Base-by-base conservation (phyloP, 2,329 filamentous ascomycete species). In the Botrytis deweyae region DNA sequence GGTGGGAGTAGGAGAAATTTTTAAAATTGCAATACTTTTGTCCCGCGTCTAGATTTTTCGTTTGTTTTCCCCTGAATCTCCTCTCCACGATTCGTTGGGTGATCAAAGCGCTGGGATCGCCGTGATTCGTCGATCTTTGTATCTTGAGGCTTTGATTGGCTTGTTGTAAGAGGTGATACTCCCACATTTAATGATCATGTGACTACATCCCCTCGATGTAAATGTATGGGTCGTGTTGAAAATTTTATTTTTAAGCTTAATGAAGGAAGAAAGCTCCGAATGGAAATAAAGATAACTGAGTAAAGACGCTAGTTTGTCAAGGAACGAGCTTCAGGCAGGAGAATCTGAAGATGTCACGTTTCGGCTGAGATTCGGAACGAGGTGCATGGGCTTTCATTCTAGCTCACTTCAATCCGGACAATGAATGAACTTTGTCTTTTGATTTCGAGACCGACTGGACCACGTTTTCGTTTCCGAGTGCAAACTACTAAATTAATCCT, bases 91-190 rank as follows among this genome's bases (percentile, higher is more conserved):
- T 62, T 40, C 36, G 14, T 16, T 12, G 25, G 36, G 12, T 40
- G 59, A 62, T 62, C 59, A 62, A 62, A 38, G 59, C 59, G 20
- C 59, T 4, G 59, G 36, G 59, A 62, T 62, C 36, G 59, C 59
- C 36, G 36, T 62, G 36, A 62, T 40, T 62, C 33, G 36, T 62
- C 59, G 33, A 62, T 62, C 59, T 62, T 62, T 3, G 12, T 12
- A 14, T 36, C 22, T 38, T 16, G 58, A 14, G 36, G 22, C 8
- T 25, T 14, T 62, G 59, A 62, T 62, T 61, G 59, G 59, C 59
- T 38, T 7, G 33, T 38, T 7, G 7, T 1, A 20, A 33, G 33
- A 1, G 36, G 10, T 10, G 10, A 52, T 25, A 5, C 25, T 55
- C 52, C 52, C 29, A 29, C 29, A 29, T 29, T 7, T 1, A 5